Conservation (phyloP, 2,329 filamentous ascomycete genomes). For the Aaosphaeria arxii region DNA sequence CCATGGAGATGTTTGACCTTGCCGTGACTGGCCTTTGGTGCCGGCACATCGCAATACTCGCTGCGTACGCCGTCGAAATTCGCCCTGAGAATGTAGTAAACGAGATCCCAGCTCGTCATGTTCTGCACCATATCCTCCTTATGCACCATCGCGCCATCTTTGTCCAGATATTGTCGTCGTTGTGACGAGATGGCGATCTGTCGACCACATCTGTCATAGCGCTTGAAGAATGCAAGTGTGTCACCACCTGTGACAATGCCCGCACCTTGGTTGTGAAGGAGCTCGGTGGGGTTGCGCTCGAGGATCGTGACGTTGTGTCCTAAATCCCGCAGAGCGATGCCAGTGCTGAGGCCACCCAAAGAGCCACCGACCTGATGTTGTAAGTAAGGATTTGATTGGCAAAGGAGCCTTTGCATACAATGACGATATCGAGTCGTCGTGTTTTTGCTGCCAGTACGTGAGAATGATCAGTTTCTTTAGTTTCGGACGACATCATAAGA, state of each 20-base stretch:
- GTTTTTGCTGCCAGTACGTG: constrained; percentile 6
- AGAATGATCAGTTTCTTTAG: too few relatives aligned
- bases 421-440: constrained; percentile 21
- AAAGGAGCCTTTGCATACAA: constrained; percentile 11
- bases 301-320: constrained; percentile 26
- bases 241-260: constrained; percentile 31
- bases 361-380: constrained; percentile 26
- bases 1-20: constrained; percentile 21
- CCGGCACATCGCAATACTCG: constrained; percentile 19
- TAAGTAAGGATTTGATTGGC: not conserved
- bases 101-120: constrained; percentile 36
- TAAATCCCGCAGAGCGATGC: constrained; percentile 23
- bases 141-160: constrained; percentile 25
- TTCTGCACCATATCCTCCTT: constrained; percentile 28
- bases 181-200: constrained; percentile 22
- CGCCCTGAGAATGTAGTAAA: constrained; percentile 28
- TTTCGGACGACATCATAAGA: too few relatives aligned
- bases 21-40: constrained; percentile 4
- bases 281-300: constrained; percentile 26
- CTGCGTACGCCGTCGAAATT: constrained; percentile 29
- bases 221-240: constrained; percentile 25
- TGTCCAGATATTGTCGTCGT: constrained; percentile 24
- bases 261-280: constrained; percentile 32
- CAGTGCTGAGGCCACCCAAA: constrained; percentile 23
- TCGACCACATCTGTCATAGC: constrained; percentile 20